Conservation (phyloP, 768 basidiomycete genomes). For the Auriscalpium vulgare region DNA sequence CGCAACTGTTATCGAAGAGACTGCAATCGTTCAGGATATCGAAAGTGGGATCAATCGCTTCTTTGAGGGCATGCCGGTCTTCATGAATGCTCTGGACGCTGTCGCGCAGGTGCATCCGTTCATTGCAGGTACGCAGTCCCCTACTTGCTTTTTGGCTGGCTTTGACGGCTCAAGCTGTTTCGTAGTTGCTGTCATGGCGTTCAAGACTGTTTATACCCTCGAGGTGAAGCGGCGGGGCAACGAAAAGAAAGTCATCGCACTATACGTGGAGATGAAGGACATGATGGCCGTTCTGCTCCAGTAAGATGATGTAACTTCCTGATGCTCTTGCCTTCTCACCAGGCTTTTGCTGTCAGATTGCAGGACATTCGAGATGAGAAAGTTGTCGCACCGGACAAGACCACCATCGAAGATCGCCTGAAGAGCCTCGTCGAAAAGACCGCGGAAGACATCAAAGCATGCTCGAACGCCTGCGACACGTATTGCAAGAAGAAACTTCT, state of each 20-base stretch:
- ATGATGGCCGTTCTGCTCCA: conserved; percentile 28
- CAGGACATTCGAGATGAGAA: conserved; percentile 23
- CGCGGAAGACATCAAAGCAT: conserved; percentile 15
- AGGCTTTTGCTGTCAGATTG: conserved; percentile 17
- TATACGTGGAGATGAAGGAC: conserved; percentile 44
- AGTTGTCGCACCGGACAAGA: conserved; percentile 24
- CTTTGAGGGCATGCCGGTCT: background rate
- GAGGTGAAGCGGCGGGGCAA: conserved; percentile 44
- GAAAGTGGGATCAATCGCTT: background rate
- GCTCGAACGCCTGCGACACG: conserved; percentile 24
- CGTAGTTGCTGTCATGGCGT: conserved; percentile 40
- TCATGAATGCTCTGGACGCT: conserved; percentile 20
- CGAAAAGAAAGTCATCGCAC: conserved; percentile 37
- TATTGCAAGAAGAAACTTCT: conserved; percentile 24
- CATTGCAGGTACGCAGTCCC: conserved; percentile 10
- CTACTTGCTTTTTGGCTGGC: background rate
- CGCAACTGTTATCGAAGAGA: too few species aligned
- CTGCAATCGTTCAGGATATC: background rate
- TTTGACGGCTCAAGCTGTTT: background rate
- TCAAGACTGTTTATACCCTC: conserved; percentile 39
- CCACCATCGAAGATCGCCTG: conserved; percentile 26
- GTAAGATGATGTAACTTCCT: background rate
- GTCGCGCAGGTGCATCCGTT: conserved; percentile 20
- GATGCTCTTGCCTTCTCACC: background rate
- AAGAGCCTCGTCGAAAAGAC: conserved; percentile 22